phyloP scores from a whole-genome alignment of 2,329 filamentous ascomycete genomes.

The Ceratocystis huliohia region DNA sequence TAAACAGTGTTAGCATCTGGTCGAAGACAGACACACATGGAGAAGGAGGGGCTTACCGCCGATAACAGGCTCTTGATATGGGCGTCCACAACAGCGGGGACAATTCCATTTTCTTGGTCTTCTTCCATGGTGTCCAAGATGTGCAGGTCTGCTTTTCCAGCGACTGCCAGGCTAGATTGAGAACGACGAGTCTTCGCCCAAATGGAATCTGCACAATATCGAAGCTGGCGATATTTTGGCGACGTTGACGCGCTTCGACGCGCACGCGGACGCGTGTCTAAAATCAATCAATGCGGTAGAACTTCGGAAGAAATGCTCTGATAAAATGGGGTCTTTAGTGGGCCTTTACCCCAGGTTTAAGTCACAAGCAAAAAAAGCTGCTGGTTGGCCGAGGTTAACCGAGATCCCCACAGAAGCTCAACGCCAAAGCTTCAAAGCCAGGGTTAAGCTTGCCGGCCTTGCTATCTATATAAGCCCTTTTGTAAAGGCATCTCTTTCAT shows the following conservation, averaged over 20 bases:
- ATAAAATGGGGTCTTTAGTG: not conserved
- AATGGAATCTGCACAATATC: too few relatives aligned
- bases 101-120: conserved; percentile 39
- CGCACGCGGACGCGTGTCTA: conserved; percentile 23
- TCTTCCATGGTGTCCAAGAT: conserved; percentile 3
- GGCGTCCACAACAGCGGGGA: conserved; percentile 85
- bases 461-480: not conserved
- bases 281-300: conserved; percentile 19
- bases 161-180: not conserved
- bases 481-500: not conserved
- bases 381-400: conserved; percentile 35
- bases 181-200: not conserved
- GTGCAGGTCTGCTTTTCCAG: not conserved
- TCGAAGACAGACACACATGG: not conserved
- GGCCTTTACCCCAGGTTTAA: conserved; percentile 9
- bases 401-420: conserved; percentile 20
- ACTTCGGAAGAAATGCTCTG: not conserved
- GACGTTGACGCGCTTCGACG: not conserved
- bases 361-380: not conserved
- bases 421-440: conserved; percentile 25
- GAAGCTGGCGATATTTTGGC: too few relatives aligned
- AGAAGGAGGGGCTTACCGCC: conserved; percentile 49
- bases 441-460: not conserved
- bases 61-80: conserved; percentile 90
- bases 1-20: conserved; percentile 21